phyloP scores from a whole-genome alignment of 306 rosid species.

The Styphnolobium japonicum region DNA sequence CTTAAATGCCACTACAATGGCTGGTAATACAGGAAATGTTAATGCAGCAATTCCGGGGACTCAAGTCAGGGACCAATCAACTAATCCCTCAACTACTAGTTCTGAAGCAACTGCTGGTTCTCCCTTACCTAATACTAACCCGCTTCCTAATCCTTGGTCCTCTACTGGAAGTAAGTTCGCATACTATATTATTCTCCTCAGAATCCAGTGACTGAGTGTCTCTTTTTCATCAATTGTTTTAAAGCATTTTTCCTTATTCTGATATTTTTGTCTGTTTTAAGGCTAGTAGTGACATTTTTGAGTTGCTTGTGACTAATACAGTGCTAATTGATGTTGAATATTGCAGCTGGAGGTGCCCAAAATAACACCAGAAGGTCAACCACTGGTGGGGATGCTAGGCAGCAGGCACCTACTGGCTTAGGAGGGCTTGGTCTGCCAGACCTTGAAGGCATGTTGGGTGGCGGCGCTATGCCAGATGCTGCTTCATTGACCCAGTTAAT shows the following conservation, averaged over 20 bases:
- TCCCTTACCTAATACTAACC: conserved; percentile 82
- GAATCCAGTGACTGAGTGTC: neutral
- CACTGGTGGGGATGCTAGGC: conserved; percentile 55
- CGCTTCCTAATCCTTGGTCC: conserved; percentile 92
- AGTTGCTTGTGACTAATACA: neutral
- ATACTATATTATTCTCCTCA: conserved; percentile 5
- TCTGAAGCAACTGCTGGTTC: conserved; percentile 56
- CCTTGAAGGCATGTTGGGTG: conserved; percentile 58
- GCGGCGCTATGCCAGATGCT: conserved; percentile 66
- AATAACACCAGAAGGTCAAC: conserved; percentile 49
- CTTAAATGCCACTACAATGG: conserved; percentile 85
- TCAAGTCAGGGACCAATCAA: conserved; percentile 45
- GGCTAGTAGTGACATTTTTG: conserved; percentile 7
- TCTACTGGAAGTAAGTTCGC: conserved; percentile 56
- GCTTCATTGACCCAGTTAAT: conserved; percentile 57
- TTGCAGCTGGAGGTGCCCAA: conserved; percentile 63
- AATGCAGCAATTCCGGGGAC: conserved; percentile 44
- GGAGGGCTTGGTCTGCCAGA: conserved; percentile 67
- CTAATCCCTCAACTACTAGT: conserved; percentile 53
- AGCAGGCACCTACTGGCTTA: conserved; percentile 52
- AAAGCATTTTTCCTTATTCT: neutral
- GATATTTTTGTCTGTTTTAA: neutral
- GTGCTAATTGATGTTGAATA: conserved; percentile 17
- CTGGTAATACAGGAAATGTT: conserved; percentile 61
- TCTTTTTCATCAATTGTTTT: neutral